phyloP scores from a whole-genome alignment of 805 yeast species.

The Myxozyma vanderwaltii region DNA sequence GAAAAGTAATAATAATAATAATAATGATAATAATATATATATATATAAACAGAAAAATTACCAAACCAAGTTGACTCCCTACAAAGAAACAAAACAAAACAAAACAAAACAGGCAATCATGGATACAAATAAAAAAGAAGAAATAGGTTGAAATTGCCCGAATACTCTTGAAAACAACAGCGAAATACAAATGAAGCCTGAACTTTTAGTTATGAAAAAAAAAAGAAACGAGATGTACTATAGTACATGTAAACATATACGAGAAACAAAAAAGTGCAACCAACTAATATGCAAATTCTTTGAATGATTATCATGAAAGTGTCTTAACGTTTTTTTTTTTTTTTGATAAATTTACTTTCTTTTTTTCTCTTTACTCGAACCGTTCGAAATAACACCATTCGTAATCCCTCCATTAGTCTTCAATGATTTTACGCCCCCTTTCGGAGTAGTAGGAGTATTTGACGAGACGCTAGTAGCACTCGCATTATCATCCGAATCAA shows the following conservation, averaged over 20 bases:
- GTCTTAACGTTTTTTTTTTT: too few species aligned
- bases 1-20: too few species aligned
- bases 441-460: neutral
- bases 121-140: neutral
- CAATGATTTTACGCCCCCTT: neutral
- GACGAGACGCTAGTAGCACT: neutral
- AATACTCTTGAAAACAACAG: too few species aligned
- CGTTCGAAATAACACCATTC: neutral
- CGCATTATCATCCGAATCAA: conserved; percentile 37
- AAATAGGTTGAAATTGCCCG: too few species aligned
- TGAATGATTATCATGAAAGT: too few species aligned
- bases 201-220: too few species aligned
- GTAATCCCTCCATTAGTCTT: neutral
- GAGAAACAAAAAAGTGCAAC: too few species aligned
- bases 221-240: too few species aligned
- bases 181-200: too few species aligned
- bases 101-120: neutral
- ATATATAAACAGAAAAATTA: neutral
- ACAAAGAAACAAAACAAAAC: neutral
- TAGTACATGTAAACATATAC: too few species aligned
- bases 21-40: neutral
- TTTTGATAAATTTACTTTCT: too few species aligned
- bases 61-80: conserved; percentile 1
- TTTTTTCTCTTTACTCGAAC: neutral
- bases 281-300: too few species aligned